Evolutionary conservation across 352 stramenopile species (phyloP), one percentile per base, ranked within the genome.

Genomic region (Nothophytophthora sp.): DNA sequence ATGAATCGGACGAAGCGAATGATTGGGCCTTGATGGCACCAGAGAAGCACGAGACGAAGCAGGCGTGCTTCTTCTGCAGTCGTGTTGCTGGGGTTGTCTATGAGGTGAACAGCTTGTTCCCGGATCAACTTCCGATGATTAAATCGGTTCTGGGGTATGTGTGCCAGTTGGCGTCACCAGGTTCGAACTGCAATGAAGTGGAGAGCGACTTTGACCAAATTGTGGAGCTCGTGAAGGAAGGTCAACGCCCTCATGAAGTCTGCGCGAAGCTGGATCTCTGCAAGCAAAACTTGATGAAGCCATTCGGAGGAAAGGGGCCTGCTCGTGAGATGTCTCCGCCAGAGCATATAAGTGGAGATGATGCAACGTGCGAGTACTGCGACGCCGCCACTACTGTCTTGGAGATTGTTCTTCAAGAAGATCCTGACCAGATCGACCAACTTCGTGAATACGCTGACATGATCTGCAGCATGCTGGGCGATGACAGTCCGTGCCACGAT

Each of bases 291-390:
- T 5, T 28, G 9, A 16, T n/a, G n/a, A n/a, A n/a, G n/a, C n/a
- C n/a, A n/a, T n/a, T n/a, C n/a, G n/a, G n/a, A n/a, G n/a, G n/a
- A n/a, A n/a, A n/a, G 10, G 27, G 7, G 12, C 16, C 16, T 15
- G n/a, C 16, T 36, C 22, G 9, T 63, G 46, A 22, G 7, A 43
- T 50, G 25, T 5, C 15, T 10, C 28, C 43, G 30, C 49, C 20
- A 15, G 20, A 61, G 35, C 30, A 5, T 9, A 50, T 56, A 27
- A 7, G 22, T 28, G 39, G 39, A 32, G 42, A 44, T 34, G 64
- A 77, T 37, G 82, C 70, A 39, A 64, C 58, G 19, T 88, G 77
- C 49, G 65, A 78, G 22, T 88, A 88, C 45, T 88, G 77, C 41
- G 77, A 88, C 29, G 68, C 50, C 25, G 61, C 71, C 20, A 81